Base-by-base conservation (phyloP, 352 stramenopile species). In the Phytophthora tentaculata region DNA sequence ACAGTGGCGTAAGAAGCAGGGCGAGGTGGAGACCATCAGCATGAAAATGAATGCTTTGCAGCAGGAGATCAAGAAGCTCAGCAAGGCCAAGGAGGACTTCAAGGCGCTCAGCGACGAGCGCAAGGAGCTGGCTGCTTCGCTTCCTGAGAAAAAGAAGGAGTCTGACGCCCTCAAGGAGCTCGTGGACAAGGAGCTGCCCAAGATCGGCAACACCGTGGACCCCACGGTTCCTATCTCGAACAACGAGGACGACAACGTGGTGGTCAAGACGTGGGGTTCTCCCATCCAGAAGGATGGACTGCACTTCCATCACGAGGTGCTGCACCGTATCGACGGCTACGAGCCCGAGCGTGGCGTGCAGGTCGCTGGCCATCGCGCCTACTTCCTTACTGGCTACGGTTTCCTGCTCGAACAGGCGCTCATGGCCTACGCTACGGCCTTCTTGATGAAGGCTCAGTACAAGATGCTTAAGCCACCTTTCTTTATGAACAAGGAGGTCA, bases 401-500 rank as follows among this genome's bases (percentile, higher is more conserved):
- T 97, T 99, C 39, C 73, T 99, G 54, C 86, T 99, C 41, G 99
- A 99, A 80, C 97, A 99, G 82, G 98, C 98, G 43, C 86, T 99
- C 37, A 99, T 99, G 83, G 97, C 98, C 71, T 99, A 99, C 84
- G 91, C 94, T 32, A 97, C 99, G 81, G 76, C 97, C 55, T 99
- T 99, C 79, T 85, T 99, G 56, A 88, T 94, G 66, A 90, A 92
- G 67, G 84, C 89, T 24, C 88, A 97, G 55, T 99, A 99, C 84
- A 98, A 98, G 69, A 95, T 99, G 62, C 76, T 99, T 26, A 98
- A 99, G 88, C 98, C 98, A 24, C 98, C 98, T 49, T 99, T 97
- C 83, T 99, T 99, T 70, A 99, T 99, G 97, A 99, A 99, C 79
- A 99, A 99, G 90, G 97, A 99, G 19, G 76, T 94, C 28, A 99